These are phyloP conservation scores for Pyropia haitanensis DNA, from an alignment of 23 red algal species.

Conservation along the genomic window DNA sequence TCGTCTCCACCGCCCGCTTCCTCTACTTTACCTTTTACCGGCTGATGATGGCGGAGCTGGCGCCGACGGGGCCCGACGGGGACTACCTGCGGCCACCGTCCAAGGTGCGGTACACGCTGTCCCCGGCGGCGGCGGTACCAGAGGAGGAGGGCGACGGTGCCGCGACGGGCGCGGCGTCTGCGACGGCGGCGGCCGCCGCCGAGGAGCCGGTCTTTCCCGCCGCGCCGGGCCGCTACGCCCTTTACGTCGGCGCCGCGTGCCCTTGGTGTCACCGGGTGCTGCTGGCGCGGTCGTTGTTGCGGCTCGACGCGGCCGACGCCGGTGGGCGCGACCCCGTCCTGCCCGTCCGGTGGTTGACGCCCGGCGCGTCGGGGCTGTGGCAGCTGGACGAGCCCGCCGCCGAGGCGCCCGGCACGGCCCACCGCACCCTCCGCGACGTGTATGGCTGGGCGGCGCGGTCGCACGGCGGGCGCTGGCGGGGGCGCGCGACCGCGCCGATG, in stretches of 20 bases:
- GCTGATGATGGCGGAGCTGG: conserved; percentile 67
- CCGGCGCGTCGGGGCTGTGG: conserved; percentile 56
- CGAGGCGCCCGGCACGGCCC: not conserved
- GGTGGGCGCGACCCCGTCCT: not conserved
- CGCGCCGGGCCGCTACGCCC: conserved; percentile 6
- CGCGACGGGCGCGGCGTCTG: no score
- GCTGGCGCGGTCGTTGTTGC: conserved; percentile 49
- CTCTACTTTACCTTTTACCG: conserved; percentile 25
- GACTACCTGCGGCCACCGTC: conserved; percentile 54
- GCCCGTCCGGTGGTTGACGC: conserved; percentile 12
- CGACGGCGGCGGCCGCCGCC: not conserved
- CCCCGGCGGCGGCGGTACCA: no score
- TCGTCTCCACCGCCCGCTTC: conserved; percentile 53
- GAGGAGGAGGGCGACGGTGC: no score
- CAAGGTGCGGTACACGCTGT: no score
- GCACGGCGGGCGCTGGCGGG: conserved; percentile 23
- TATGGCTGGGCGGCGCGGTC: conserved; percentile 11
- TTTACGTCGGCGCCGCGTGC: conserved; percentile 77
- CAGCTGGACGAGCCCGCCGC: conserved; percentile 4
- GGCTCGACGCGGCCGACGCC: not conserved
- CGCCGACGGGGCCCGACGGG: conserved; percentile 46
- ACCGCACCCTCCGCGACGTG: conserved; percentile 13
- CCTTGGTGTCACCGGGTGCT: conserved; percentile 90
- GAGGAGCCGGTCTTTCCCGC: not conserved
- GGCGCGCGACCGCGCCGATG: conserved; percentile 77